Percentiles rank a stretch among this genome's conserved stretches.
These are phyloP conservation scores for Phytophthora quininea DNA, from an alignment of 352 stramenopile species.

Conservation along the genomic window DNA sequence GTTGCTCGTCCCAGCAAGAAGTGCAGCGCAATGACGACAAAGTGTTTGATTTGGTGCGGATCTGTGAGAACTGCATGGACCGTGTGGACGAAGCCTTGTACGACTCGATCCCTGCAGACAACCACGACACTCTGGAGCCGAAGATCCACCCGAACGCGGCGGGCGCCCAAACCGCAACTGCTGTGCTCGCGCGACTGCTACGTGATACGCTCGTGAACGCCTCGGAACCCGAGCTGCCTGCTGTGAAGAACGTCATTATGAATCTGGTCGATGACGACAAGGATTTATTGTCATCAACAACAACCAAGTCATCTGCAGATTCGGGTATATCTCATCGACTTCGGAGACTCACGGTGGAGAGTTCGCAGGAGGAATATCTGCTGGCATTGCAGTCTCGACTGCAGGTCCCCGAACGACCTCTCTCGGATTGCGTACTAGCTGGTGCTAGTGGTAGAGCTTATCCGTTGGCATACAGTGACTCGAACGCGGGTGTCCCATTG, in stretches of 20 bases:
- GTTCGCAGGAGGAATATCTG: conserved; percentile 28
- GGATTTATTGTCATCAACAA: not conserved
- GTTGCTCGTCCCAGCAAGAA: conserved; percentile 44
- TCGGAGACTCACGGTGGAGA: conserved; percentile 22
- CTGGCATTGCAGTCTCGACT: conserved; percentile 17
- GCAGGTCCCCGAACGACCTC: conserved; percentile 17
- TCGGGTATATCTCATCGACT: not conserved
- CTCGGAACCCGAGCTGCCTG: conserved; percentile 19
- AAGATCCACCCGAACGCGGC: conserved; percentile 20
- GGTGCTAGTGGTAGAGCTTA: conserved; percentile 43
- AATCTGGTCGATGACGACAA: conserved; percentile 37
- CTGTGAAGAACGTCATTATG: conserved; percentile 53
- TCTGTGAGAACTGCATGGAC: conserved; percentile 61
- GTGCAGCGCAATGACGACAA: conserved; percentile 22
- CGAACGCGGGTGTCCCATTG: conserved; percentile 20
- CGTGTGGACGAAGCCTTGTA: conserved; percentile 65
- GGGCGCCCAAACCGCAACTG: conserved; percentile 23
- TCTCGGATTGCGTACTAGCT: conserved; percentile 13
- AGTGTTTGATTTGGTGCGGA: conserved; percentile 20
- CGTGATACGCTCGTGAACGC: conserved; percentile 41
- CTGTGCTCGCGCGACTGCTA: conserved; percentile 34
- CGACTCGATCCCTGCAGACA: conserved; percentile 36
- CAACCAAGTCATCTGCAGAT: conserved; percentile 1
- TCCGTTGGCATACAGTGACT: conserved; percentile 34
- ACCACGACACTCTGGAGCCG: conserved; percentile 14